phyloP scores from a whole-genome alignment of 2,329 filamentous ascomycete genomes.

The Lasiodiplodia sp. region DNA sequence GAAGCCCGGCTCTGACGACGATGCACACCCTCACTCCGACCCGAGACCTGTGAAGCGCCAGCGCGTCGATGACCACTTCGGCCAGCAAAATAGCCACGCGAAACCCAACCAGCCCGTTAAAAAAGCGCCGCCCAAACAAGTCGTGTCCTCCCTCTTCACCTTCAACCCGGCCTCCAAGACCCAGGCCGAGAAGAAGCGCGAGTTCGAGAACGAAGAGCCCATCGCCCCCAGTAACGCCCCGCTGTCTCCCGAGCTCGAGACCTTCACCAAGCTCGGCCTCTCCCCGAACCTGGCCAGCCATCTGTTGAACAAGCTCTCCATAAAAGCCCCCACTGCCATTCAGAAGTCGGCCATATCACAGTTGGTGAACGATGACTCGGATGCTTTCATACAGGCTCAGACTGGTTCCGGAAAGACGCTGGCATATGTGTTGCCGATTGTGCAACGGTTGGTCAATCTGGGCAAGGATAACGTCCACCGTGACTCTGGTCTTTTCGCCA shows the following conservation, averaged over 20 bases:
- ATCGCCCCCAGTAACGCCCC: conserved; percentile 89
- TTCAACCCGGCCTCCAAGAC: conserved; percentile 82
- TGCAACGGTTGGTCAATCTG: conserved; percentile 84
- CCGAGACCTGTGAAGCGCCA: conserved; percentile 32
- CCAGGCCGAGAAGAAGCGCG: conserved; percentile 58
- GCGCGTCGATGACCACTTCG: conserved; percentile 32
- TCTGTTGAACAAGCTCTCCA: conserved; percentile 80
- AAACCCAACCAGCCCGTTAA: background rate
- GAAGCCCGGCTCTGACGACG: background rate
- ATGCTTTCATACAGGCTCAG: conserved; percentile 96
- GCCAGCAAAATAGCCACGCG: background rate
- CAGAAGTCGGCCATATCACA: conserved; percentile 88
- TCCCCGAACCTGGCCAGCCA: conserved; percentile 82
- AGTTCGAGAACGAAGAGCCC: conserved; percentile 51
- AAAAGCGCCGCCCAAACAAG: conserved; percentile 7
- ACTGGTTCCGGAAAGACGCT: conserved; percentile 98
- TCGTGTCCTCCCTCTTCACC: conserved; percentile 87
- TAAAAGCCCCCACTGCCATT: conserved; percentile 93
- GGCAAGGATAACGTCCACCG: conserved; percentile 68
- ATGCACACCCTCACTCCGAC: background rate
- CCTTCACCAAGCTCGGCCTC: conserved; percentile 85
- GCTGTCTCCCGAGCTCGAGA: conserved; percentile 80
- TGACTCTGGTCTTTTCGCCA: conserved; percentile 89
- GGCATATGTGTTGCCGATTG: conserved; percentile 91
- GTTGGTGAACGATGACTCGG: conserved; percentile 78